These are phyloP conservation scores for Clarireedia hainanense DNA, from an alignment of 2,329 filamentous ascomycete species.

Conservation along the genomic window DNA sequence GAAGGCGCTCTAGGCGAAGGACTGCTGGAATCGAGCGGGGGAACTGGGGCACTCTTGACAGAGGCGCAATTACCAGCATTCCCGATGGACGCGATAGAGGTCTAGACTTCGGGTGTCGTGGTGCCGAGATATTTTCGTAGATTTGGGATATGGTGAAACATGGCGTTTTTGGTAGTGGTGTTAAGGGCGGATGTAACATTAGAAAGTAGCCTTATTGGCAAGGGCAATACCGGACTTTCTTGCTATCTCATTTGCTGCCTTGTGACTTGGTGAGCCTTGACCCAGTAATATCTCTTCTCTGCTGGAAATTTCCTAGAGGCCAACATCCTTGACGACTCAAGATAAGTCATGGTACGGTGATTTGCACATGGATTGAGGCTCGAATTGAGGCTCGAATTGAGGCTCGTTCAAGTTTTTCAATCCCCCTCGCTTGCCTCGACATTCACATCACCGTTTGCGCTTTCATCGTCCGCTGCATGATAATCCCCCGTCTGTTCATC, in stretches of 20 bases:
- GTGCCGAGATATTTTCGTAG: neutral
- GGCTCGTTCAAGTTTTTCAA: neutral
- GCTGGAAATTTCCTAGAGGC: too few relatives aligned
- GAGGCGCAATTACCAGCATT: constrained; percentile 10
- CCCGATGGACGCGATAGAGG: constrained; percentile 18
- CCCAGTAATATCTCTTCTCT: too few relatives aligned
- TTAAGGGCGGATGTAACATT: constrained; percentile 3
- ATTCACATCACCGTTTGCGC: neutral
- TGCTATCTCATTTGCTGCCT: neutral
- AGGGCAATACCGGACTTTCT: neutral
- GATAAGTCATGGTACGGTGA: too few relatives aligned
- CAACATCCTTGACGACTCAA: too few relatives aligned
- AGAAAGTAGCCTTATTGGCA: neutral
- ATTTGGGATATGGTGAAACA: neutral
- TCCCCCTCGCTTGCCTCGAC: neutral
- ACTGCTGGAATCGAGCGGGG: constrained; percentile 25
- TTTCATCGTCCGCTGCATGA: constrained; percentile 6
- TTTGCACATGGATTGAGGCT: neutral
- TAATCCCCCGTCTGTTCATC: neutral
- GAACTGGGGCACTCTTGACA: neutral
- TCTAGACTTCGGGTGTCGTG: constrained; percentile 8
- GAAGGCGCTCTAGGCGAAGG: constrained; percentile 45
- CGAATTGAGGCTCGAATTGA: too few relatives aligned
- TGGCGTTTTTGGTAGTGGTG: constrained; percentile 11
- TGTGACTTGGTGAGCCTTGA: neutral